Percentiles rank a stretch among this genome's conserved stretches.
phyloP scores from a whole-genome alignment of 805 yeast species.

The Wickerhamomyces sydowiorum region DNA sequence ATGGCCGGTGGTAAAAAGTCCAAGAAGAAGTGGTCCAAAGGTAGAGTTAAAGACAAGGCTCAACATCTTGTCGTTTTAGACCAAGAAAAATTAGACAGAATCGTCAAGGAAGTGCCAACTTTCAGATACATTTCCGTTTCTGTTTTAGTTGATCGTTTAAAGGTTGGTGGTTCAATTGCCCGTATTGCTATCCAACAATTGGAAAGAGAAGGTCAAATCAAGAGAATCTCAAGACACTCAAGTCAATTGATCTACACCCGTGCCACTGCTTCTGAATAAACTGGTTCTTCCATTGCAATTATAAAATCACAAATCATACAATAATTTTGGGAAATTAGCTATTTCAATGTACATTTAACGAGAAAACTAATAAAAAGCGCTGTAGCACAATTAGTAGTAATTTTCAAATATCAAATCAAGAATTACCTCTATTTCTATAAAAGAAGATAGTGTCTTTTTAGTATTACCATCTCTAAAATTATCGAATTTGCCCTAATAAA shows the following conservation, averaged over 20 bases:
- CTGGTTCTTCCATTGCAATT: slow-evolving; percentile 24
- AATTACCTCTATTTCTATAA: no score
- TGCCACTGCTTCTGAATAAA: slow-evolving; percentile 64
- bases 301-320: neutral
- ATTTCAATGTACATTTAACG: slow-evolving; percentile 23
- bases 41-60: slow-evolving; percentile 99
- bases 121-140: slow-evolving; percentile 98
- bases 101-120: slow-evolving; percentile 98
- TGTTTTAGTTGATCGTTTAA: slow-evolving; percentile 97
- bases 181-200: slow-evolving; percentile 96
- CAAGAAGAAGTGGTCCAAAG: slow-evolving; percentile 99
- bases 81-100: slow-evolving; percentile 98
- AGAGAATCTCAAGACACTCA: slow-evolving; percentile 91
- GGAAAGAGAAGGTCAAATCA: slow-evolving; percentile 91
- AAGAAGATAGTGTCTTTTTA: neutral
- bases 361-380: neutral
- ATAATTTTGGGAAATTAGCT: neutral
- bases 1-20: slow-evolving; percentile 99
- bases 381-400: neutral
- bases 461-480: neutral
- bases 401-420: no score
- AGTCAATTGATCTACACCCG: slow-evolving; percentile 94
- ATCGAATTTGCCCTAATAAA: neutral
- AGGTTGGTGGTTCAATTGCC: slow-evolving; percentile 98
- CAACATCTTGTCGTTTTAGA: slow-evolving; percentile 95